Percentiles rank a stretch among this genome's conserved stretches.
Evolutionary conservation across 31 red algal genomes (phyloP).

Genomic region (Odonthalia washingtoniensis): DNA sequence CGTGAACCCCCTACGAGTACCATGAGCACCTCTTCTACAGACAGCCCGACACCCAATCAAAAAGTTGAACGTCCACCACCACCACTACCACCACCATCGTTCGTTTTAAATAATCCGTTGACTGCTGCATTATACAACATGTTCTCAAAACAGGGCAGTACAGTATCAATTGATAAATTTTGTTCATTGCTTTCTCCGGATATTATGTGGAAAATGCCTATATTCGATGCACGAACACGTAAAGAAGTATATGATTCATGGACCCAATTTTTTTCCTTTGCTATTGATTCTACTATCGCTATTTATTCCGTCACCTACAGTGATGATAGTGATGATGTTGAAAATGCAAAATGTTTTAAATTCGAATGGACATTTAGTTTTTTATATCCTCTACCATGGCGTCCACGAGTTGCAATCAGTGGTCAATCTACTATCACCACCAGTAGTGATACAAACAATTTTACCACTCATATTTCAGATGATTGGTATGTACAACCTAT

Average conservation of each 20-base stretch:
- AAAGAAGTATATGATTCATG: conserved; percentile 2
- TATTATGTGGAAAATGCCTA: background rate
- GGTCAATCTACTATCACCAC: background rate
- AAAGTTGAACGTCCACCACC: background rate
- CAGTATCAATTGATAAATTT: too few species aligned
- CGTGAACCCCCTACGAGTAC: too few species aligned
- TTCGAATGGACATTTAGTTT: conserved; percentile 37
- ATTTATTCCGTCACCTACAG: background rate
- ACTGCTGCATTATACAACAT: conserved; percentile 14
- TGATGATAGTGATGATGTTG: background rate
- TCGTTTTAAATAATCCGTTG: background rate
- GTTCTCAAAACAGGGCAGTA: background rate
- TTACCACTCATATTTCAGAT: background rate
- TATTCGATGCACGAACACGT: background rate
- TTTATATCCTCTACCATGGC: conserved; percentile 52
- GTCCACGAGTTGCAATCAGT: conserved; percentile 33
- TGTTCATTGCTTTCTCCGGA: background rate
- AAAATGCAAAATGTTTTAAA: too few species aligned
- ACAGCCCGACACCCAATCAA: too few species aligned
- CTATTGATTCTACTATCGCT: conserved; percentile 36
- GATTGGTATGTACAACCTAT: conserved; percentile 5
- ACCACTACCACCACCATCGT: background rate
- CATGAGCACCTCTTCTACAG: too few species aligned
- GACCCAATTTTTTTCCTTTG: conserved; percentile 41
- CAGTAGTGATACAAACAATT: too few species aligned